phyloP scores from a whole-genome alignment of 345 rosid species.

The Hypericum perforatum region DNA sequence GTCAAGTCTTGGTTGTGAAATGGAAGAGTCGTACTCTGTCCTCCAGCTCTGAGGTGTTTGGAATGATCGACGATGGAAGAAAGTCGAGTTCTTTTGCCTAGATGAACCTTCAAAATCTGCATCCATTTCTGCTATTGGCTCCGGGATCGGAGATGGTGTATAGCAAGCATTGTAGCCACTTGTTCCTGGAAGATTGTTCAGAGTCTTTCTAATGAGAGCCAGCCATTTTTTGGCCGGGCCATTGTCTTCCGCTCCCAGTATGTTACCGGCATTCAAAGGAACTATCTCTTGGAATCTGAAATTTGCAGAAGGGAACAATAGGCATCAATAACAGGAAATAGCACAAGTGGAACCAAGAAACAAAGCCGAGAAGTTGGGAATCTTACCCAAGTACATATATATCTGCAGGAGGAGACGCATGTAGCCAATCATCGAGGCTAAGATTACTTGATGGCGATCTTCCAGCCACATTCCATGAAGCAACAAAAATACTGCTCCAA shows the following conservation, averaged over 20 bases:
- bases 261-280: constrained; percentile 93
- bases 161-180: constrained; percentile 61
- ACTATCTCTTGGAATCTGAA: constrained; percentile 95
- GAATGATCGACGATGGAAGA: constrained; percentile 83
- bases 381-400: constrained; percentile 90
- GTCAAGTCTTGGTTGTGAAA: constrained; percentile 60
- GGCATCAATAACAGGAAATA: constrained; percentile 4
- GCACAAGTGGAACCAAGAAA: constrained; percentile 3
- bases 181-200: constrained; percentile 82
- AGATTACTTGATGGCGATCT: constrained; percentile 78
- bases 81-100: constrained; percentile 67
- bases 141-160: constrained; percentile 85
- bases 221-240: constrained; percentile 98
- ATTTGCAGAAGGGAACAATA: not conserved
- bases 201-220: constrained; percentile 65
- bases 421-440: constrained; percentile 94
- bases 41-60: constrained; percentile 89
- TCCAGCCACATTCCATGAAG: constrained; percentile 97
- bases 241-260: constrained; percentile 95
- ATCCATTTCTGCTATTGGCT: constrained; percentile 79
- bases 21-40: constrained; percentile 63
- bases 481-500: constrained; percentile 73
- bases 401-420: constrained; percentile 91
- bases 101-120: constrained; percentile 93
- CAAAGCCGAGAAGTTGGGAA: constrained; percentile 10